Base-by-base conservation (phyloP, 148 eudicot genomes). In the Rhododendron ferrugineum region DNA sequence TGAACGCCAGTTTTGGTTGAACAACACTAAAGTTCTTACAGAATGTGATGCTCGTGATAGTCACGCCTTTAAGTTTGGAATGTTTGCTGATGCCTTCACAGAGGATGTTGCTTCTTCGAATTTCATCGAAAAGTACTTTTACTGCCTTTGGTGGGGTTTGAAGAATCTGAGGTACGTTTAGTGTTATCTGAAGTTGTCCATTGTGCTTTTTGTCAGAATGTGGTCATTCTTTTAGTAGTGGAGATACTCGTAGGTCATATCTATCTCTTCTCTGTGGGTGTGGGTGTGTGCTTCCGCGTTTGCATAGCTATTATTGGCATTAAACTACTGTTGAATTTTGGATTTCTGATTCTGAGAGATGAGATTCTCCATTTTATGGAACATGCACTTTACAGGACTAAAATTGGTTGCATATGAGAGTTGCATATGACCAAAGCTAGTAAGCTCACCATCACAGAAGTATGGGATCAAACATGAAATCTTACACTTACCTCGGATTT, bases 141-240 rank as follows among this genome's bases (percentile, higher is more conserved):
- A 95, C 70, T 94, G 99, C 86, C 93, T 97, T 50, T 97, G 99
- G 98, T 97, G 95, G 92, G 99, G 99, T 28, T 86, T 97, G 89
- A 91, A 83, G 88, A 90, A 86, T 84, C 87, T 97, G 75, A 88
- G 98, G 99, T 95, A 89, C 30, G 64, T 26, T 46, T 13, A 1
- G 10, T 36, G 11, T 52, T 22, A 42, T 34, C 15, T 77, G 18
- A 40, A 64, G 13, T 28, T 75, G n/a, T 68, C 23, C 40, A 3
- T 18, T 60, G 18, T 30, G 20, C 26, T 56, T 56, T 76, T 56
- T 54, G 22, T 40, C 54, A 8, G 8, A 78, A 42, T 78, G 62
- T 2, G 44, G 44, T 84, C 30, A 16, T 30, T 36, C 23, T 46
- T 34, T 28, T 28, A 2, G 6, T 49, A 49, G 36, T 70, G 85